These are phyloP conservation scores for Curvularia lunata DNA, from an alignment of 2,329 filamentous ascomycete genomes.

Conservation along the genomic window DNA sequence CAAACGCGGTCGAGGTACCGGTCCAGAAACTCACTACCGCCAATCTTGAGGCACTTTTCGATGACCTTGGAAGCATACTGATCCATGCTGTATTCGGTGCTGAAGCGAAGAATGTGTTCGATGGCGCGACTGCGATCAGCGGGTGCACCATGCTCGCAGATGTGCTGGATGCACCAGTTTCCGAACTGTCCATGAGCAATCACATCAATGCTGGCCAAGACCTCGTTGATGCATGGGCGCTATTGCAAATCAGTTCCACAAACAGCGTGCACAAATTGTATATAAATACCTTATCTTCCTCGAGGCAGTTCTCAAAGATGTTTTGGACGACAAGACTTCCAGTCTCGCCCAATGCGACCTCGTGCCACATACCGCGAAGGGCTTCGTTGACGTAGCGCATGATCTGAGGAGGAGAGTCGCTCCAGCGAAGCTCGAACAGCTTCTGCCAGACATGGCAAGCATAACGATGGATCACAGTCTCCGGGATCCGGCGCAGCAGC, in stretches of 20 bases:
- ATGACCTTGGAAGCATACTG: constrained; percentile 99
- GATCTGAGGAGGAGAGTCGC: constrained; percentile 90
- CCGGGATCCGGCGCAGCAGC: constrained; percentile 89
- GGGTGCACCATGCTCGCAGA: constrained; percentile 93
- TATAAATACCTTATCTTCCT: constrained; percentile 88
- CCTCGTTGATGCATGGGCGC: constrained; percentile 97
- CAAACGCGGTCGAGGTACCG: constrained; percentile 94
- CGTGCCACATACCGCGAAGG: constrained; percentile 96
- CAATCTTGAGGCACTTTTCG: constrained; percentile 98
- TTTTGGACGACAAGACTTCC: constrained; percentile 98
- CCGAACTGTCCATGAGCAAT: constrained; percentile 98
- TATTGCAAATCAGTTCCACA: constrained; percentile 47
- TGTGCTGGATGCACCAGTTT: constrained; percentile 99
- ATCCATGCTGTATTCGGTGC: constrained; percentile 97
- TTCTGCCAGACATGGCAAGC: constrained; percentile 99
- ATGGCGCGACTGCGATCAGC: constrained; percentile 91
- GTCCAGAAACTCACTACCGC: constrained; percentile 84
- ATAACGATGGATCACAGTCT: constrained; percentile 98
- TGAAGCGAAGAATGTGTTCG: constrained; percentile 92
- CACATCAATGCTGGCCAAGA: constrained; percentile 91
- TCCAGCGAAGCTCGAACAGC: constrained; percentile 97
- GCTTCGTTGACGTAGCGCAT: constrained; percentile 99
- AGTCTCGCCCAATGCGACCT: constrained; percentile 95
- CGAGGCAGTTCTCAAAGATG: constrained; percentile 98
- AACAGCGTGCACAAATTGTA: not conserved